These are phyloP conservation scores for Penicillium mononematosum DNA, from an alignment of 495 filamentous ascomycete species.

Conservation along the genomic window DNA sequence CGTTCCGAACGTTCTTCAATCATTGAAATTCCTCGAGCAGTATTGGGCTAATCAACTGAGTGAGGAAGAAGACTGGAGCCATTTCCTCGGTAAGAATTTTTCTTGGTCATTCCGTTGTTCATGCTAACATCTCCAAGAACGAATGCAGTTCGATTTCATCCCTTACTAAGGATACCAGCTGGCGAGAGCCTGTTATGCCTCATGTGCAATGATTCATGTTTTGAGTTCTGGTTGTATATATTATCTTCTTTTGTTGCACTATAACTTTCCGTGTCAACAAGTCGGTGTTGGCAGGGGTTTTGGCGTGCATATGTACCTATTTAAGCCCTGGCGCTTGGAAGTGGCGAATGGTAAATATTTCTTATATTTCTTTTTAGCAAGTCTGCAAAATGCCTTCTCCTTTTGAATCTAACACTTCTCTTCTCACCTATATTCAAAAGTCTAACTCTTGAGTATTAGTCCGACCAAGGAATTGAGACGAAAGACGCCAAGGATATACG, in stretches of 20 bases:
- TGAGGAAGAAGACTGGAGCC: conserved; percentile 47
- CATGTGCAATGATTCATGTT: conserved; percentile 23
- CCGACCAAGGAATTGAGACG: neutral
- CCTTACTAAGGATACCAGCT: conserved; percentile 33
- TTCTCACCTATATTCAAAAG: neutral
- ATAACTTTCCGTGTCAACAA: neutral
- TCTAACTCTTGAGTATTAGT: neutral
- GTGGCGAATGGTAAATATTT: neutral
- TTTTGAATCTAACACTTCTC: neutral
- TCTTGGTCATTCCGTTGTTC: neutral
- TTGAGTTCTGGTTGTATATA: conserved; percentile 8
- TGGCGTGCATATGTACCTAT: neutral
- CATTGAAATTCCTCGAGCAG: conserved; percentile 44
- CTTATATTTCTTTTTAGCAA: neutral
- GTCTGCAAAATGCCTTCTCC: neutral
- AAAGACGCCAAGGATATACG: neutral
- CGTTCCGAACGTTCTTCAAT: conserved; percentile 48
- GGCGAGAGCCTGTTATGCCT: conserved; percentile 17
- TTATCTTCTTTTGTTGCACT: conserved; percentile 1
- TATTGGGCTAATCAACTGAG: conserved; percentile 42
- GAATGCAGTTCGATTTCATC: conserved; percentile 50
- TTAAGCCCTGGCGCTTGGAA: conserved; percentile 6
- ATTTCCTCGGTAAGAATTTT: conserved; percentile 41
- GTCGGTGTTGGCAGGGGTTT: neutral
- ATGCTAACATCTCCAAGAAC: conserved; percentile 34